Base-by-base conservation (phyloP, 768 basidiomycete genomes). In the Termitomyces sp. region DNA sequence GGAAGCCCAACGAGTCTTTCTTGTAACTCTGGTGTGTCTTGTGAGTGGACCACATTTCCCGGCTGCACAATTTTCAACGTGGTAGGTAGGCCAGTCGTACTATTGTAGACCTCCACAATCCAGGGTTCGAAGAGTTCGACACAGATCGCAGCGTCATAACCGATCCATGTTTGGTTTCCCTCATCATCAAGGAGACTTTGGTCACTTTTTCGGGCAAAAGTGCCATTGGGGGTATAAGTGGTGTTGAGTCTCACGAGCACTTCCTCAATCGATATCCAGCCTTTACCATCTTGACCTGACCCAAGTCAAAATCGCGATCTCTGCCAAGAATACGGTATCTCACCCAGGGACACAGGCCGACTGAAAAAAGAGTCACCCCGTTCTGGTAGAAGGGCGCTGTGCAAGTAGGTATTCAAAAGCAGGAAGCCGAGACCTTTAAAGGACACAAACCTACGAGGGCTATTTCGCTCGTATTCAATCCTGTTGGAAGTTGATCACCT, bases 91-190 rank as follows among this genome's bases (percentile, higher is more conserved):
- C 72, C 73, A 12, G 64, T 62, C 9, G 74, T 73, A 44, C 67
- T 68, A 50, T 76, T 75, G 55, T 70, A 75, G 5, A 71, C 67
- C 46, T 77, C 75, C 6, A 78, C 58, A 18, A 79, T 62, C 72
- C 74, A 79, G 2, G 76, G 76, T 52, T 79, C 76, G 36, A 76
- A 75, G 1, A 75, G 56, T 61, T 76, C 69, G 8, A 77, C 58
- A 55, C 77, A 79, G 28, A 76, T 69, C 0, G 69, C 73, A 10
- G 74, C 72, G 53, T 79, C 78, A 35, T 71, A 74, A 3, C 77
- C 78, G 33, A 79, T 70, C 59, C 59, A 70, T 4, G 72, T 74
- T 10, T 65, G 56, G 28, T 64, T 64, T 12, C 75, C 74, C 18
- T 65, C 55, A 20, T 38, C 55, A 52, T 72, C 70, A 8, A 67